Base-by-base conservation (phyloP, 2,329 filamentous ascomycete species). In the Epichloe festucae region DNA sequence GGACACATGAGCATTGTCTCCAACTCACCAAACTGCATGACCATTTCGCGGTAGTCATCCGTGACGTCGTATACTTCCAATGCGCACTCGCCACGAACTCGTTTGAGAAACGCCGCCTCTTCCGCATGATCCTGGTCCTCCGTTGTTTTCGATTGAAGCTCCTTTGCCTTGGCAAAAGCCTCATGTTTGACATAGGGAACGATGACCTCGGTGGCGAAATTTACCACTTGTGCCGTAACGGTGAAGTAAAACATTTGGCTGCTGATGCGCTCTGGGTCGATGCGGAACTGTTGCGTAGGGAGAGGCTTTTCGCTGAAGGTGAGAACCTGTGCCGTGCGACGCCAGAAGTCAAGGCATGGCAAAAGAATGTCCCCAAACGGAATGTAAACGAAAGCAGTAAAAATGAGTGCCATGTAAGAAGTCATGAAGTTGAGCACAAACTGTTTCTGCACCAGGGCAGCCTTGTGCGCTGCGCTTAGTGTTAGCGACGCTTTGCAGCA, bases 381-480 rank as follows among this genome's bases (percentile, higher is more conserved):
- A 19, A 95, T 87, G 61, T 96, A 97, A 56, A 96, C 82, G 59
- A 96, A 97, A 0, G 90, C 88, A 0, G 90, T 96, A 17, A 97
- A 77, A 63, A 95, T 84, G n/a, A 94, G 84, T 1, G 89, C 87
- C 49, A 95, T 81, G 65, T 96, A 97, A 0, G 90, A 95, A 5
- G 89, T 95, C 68, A 97, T 91, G 69, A 96, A 95, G 72, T 96
- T 95, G 62, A 97, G 79, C 14, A 97, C 82, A 62, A 98, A 97
- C 36, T 95, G 85, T 73, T 98, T 98, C 53, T 87, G 83, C 0
- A 93, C 88, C 63, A 95, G 79, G 2, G 90, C 86, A 19, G 86
- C 81, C 54, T 95, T 82, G 61, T 95, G 86, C 14, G 83, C 84
- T 82, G 56, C 10, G 46, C 11, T 5, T 31, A 10, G 19, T 21